Base-by-base conservation (phyloP, 2,329 filamentous ascomycete species). In the Macrophomina tecta region DNA sequence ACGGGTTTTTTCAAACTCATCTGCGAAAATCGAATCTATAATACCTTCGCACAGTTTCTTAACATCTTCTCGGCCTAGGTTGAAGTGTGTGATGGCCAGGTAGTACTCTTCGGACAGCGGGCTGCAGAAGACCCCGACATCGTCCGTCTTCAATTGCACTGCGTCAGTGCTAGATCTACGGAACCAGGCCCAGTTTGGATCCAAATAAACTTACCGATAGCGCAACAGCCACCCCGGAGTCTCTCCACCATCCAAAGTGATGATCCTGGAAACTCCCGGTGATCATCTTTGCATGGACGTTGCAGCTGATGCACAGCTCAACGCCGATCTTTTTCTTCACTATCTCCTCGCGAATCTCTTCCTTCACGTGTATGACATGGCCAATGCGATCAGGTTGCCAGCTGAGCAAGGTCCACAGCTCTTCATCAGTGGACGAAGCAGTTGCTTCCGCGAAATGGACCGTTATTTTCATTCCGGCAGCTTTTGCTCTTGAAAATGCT, bases 51-150 rank as follows among this genome's bases (percentile, higher is more conserved):
- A 87, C 23, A 94, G 77, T 0, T 76, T 75, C 65, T 87, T 81
- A 7, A 89, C 71, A 28, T 85, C 81, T 1, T 71, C 66, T 14
- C 79, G 76, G 34, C 71, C 74, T 14, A 95, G 82, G 0, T 78
- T 75, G 72, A 95, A 95, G 74, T 94, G 88, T 70, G 89, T 78
- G 1, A 90, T 88, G 3, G 91, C 90, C 2, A 95, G 85, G 7
- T 83, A 80, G 76, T 94, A 94, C 76, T 96, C 92, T 70, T 93
- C 89, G 0, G 91, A 93, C 4, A 94, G 78, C 0, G 87, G 83
- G 73, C 90, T 94, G 60, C 89, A 89, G 72, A 95, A 95, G 28
- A 95, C 87, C 1, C 91, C 92, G 9, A 94, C 90, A 72, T 95
- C 91, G 74, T 95, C 92, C 1, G 92, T 95, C 90, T 93, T 68